Base-by-base conservation (phyloP, 495 filamentous ascomycete species). In the Penicillium ochrochloron region DNA sequence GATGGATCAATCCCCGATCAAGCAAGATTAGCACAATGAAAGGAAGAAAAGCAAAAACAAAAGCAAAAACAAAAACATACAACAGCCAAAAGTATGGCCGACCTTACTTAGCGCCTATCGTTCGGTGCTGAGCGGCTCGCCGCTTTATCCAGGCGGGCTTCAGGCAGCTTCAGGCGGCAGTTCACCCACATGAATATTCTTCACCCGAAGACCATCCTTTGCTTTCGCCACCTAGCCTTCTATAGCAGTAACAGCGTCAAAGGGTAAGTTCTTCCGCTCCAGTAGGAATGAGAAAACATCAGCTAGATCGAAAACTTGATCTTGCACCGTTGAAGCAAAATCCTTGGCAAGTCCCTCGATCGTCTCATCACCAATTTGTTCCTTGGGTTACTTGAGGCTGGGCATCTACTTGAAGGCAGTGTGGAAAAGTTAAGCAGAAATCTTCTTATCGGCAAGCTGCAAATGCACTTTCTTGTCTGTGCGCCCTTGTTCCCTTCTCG, bases 391-490 rank as follows among this genome's bases (percentile, higher is more conserved):
- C 60, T 66, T 51, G 23, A 56, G 27, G 29, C 50, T 53, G 5
- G 29, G 50, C 35, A 48, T 46, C 55, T 60, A 21, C 51, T 54
- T 54, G 15, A 54, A 54, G 23, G 39, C 60, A 9, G 55, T 65
- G 34, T 60, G 29, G 29, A 54, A 54, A 35, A 34, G 62, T 41
- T 66, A 33, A 63, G 54, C 65, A 6, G 63, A 62, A 33, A 66
- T 69, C 6, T 54, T 54, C 51, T 34, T n/a, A 54, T 54, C 51
- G 29, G 19, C 35, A 44, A 62, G 60, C 41, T 69, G 51, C 39
- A 66, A 69, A 66, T 56, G 27, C n/a, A 69, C 48, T 48, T 66
- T 65, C 51, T 59, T 63, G n/a, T 92, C 87, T 23, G 90, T 83
- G 33, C 88, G 82, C 1, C 89, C 88, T 42, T 42, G 39, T 42